Evolutionary conservation across 2,329 filamentous ascomycete species (phyloP).

Genomic region (Colletotrichum sojae): DNA sequence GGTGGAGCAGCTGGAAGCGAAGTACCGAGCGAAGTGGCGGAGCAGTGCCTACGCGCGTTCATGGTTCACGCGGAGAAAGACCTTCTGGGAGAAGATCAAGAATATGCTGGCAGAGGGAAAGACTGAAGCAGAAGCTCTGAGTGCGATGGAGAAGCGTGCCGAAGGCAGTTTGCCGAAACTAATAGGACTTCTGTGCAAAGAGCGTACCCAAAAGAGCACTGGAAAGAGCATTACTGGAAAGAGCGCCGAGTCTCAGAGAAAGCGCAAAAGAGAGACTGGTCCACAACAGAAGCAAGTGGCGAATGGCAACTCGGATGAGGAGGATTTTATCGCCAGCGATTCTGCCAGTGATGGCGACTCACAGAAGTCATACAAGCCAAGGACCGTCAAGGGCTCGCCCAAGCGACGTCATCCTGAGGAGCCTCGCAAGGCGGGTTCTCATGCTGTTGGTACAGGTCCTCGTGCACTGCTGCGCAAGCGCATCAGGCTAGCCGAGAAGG

Average conservation of each 20-base stretch:
- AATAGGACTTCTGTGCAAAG: slow-evolving; percentile 14
- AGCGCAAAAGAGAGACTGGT: slow-evolving; percentile 2
- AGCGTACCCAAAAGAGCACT: neutral
- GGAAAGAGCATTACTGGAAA: neutral
- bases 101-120: slow-evolving; percentile 19
- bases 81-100: slow-evolving; percentile 36
- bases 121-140: slow-evolving; percentile 31
- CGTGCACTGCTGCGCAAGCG: slow-evolving; percentile 1
- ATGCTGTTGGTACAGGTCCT: neutral
- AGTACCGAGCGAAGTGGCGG: slow-evolving; percentile 37
- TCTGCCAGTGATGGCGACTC: neutral
- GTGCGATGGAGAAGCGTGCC: neutral
- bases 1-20: slow-evolving; percentile 29
- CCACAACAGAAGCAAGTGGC: neutral
- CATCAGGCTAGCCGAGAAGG: neutral
- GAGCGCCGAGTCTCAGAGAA: neutral
- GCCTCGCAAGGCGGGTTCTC: no score
- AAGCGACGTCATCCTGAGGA: no score
- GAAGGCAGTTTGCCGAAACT: slow-evolving; percentile 19
- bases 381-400: no score
- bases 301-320: neutral
- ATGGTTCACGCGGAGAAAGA: slow-evolving; percentile 39
- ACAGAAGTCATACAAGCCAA: no score
- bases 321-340: neutral
- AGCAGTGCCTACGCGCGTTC: slow-evolving; percentile 24